These are phyloP conservation scores for Capsicum chinense DNA, from an alignment of 257 asterid species.

Conservation along the genomic window DNA sequence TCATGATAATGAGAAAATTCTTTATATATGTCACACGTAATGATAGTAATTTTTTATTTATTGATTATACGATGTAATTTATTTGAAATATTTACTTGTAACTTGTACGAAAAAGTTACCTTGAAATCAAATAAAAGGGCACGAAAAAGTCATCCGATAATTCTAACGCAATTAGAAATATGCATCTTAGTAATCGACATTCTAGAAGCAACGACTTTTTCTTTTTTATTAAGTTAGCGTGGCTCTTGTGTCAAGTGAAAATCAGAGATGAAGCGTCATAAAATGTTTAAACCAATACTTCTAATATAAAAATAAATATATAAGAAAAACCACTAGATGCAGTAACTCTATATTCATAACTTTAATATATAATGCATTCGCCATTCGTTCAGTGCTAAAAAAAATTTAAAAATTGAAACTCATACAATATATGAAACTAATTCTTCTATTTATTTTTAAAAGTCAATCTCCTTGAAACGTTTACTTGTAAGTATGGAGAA, in stretches of 20 bases:
- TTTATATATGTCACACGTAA: neutral
- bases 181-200: neutral
- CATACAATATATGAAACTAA: too few species aligned
- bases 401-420: too few species aligned
- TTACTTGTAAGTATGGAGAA: too few species aligned
- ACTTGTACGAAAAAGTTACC: neutral
- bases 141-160: neutral
- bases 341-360: too few species aligned
- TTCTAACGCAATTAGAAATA: neutral
- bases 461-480: neutral
- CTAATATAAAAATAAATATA: too few species aligned
- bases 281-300: neutral
- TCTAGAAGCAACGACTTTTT: neutral
- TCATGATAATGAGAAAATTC: neutral
- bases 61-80: neutral
- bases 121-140: neutral
- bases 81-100: neutral
- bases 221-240: neutral
- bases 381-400: too few species aligned
- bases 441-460: neutral
- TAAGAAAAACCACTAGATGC: too few species aligned
- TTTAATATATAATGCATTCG: too few species aligned
- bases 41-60: neutral
- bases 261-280: neutral
- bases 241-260: neutral